Evolutionary conservation across 2,329 filamentous ascomycete genomes (phyloP), one percentile per base, ranked within the genome.

Genomic region (Allantophomopsis lycopodina): DNA sequence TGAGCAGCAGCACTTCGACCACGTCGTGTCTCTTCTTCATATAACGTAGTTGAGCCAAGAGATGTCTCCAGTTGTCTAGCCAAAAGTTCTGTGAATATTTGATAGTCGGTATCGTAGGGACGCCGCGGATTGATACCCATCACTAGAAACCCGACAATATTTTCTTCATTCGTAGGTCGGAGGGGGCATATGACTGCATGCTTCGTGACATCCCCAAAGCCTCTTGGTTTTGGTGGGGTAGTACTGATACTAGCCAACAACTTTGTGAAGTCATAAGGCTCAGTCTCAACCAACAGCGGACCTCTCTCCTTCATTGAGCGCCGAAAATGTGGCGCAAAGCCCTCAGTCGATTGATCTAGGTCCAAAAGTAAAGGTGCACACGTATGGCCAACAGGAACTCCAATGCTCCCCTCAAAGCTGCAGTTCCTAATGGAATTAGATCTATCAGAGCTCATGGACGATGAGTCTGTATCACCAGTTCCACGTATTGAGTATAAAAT

Each of bases 291-390:
- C 0, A 85, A 64, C 6, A 83, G 68, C 1, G 83, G 81, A 37
- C 69, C 67, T 31, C 76, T 71, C 0, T 72, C 73, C 43, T 73
- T 73, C 47, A 16, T 4, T 50, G 44, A 2, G 28, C 32, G 17
- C 21, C 82, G 69, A 62, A 91, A 84, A 3, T 82, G 78, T 0
- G 79, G 75, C 0, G 78, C 81, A 53, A 88, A 88, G 0, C 82
- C 83, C 44, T 83, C 78, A 17, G 69, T 71, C 21, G 79, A 79
- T 15, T 68, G 69, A 39, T 72, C 76, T 14, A 91, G 60, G 48
- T 89, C 81, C 14, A 89, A 63, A 13, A 64, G 62, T 2, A 64
- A 53, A 5, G 76, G 68, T 0, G 78, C 76, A 3, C 72, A 70
- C 7, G 60, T 64, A 53, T 89, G 83, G 2, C 68, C 72, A 0